phyloP scores from a whole-genome alignment of 78 protist species.

The Dictyostelium purpureum region DNA sequence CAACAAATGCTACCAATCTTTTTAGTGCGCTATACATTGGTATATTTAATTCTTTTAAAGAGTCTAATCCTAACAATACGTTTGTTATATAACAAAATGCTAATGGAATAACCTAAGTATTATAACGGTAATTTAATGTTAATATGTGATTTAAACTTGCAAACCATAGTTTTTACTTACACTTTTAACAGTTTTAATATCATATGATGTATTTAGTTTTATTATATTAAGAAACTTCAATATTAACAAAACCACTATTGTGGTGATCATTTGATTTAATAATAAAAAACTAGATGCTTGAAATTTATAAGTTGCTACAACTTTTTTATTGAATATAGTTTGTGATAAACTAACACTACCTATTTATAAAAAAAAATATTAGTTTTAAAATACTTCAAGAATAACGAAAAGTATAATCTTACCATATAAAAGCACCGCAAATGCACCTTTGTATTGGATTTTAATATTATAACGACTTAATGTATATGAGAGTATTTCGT shows the following conservation, averaged over 20 bases:
- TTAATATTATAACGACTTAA: no score
- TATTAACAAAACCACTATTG: background rate
- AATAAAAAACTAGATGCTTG: conserved; percentile 35
- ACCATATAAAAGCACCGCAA: conserved; percentile 29
- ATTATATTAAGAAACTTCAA: conserved; percentile 8
- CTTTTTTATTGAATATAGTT: conserved; percentile 72
- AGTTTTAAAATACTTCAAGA: background rate
- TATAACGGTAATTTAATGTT: no score
- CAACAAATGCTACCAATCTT: conserved; percentile 47
- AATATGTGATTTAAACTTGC: no score
- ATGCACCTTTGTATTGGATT: conserved; percentile 25
- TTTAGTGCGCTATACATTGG: conserved; percentile 78
- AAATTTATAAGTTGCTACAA: conserved; percentile 45
- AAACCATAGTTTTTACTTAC: conserved; percentile 7
- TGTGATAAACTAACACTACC: conserved; percentile 68
- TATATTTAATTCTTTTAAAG: conserved; percentile 42
- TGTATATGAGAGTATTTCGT: no score
- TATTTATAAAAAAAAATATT: background rate
- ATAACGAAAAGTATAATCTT: background rate
- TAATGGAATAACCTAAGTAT: conserved; percentile 19
- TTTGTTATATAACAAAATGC: conserved; percentile 60
- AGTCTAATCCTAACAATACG: conserved; percentile 55
- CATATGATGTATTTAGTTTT: conserved; percentile 2
- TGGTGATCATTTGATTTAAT: conserved; percentile 51
- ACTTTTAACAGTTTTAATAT: conserved; percentile 10